Evolutionary conservation across 2,329 filamentous ascomycete species (phyloP), one percentile per base, ranked within the genome.

Genomic region (Fusarium zealandicum): DNA sequence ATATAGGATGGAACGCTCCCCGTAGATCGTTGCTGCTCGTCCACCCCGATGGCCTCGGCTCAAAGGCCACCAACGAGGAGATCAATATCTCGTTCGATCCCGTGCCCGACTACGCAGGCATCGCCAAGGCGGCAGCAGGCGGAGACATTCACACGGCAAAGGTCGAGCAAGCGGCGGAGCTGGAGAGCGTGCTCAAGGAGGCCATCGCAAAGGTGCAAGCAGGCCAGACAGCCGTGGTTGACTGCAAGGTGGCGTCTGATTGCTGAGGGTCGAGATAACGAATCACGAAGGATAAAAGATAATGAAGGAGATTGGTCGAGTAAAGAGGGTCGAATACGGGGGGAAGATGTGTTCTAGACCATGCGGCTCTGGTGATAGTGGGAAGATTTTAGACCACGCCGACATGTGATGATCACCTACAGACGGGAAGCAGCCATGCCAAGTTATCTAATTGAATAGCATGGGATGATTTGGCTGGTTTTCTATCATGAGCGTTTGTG

Each of bases 41-140:
- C 1, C 83, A 86, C 57, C 83, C 84, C 0, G 73, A 85, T 4
- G 84, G 83, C 0, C 68, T 80, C 3, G 83, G 79, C 1, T 79
- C 82, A 20, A 75, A 71, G 62, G 81, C 81, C 1, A 80, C 76
- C n/a, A 85, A 85, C 67, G 82, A 84, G 51, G 84, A 86, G 67
- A 80, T 86, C 60, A 86, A 85, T 64, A 85, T 86, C 58, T 82
- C 81, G 1, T 85, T 87, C 56, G 75, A 78, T 20, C 84, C 84
- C 0, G 74, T 76, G 5, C 84, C 84, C 0, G 82, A 87, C 67
- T 87, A 84, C 63, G 70, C 81, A 1, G 83, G 82, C 31, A 85
- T 87, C 42, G 84, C 83, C 16, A 83, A 84, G 72, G 84, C 83
- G 1, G 82, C 84, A 0, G 80, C 81, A 0, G 81, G 79, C 1